These are phyloP conservation scores for Pascua guehoae DNA, from an alignment of 1,284 basidiomycete genomes.

Conservation along the genomic window DNA sequence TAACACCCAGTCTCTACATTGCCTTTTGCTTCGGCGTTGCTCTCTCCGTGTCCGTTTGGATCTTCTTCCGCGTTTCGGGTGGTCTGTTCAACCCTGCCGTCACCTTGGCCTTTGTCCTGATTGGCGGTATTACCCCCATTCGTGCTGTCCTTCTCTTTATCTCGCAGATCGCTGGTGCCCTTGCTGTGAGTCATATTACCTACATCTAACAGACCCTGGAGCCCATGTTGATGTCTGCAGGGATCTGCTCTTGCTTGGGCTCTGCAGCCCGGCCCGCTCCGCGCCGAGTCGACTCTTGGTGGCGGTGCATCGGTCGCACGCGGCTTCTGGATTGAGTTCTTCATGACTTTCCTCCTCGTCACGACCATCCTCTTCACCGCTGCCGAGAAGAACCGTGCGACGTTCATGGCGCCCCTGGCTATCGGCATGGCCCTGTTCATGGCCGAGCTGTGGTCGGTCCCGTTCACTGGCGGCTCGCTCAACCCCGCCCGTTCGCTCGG, in stretches of 20 bases:
- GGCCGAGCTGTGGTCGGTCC: constrained; percentile 51
- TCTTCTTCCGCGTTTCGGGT: constrained; percentile 51
- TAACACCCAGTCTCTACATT: constrained; percentile 46
- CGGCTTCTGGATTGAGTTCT: constrained; percentile 50
- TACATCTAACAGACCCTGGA: too few relatives aligned
- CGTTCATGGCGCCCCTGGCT: constrained; percentile 55
- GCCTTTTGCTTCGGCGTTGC: constrained; percentile 52
- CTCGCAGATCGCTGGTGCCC: constrained; percentile 51
- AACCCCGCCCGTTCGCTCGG: constrained; percentile 49
- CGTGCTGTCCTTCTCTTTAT: constrained; percentile 48
- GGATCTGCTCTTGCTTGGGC: constrained; percentile 47
- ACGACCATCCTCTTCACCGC: constrained; percentile 51
- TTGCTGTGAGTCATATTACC: constrained; percentile 32
- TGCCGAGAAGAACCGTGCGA: constrained; percentile 54
- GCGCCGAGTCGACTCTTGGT: constrained; percentile 46
- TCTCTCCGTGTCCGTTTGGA: constrained; percentile 49
- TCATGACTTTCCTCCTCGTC: constrained; percentile 51
- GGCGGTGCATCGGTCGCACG: constrained; percentile 37
- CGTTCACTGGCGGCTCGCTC: constrained; percentile 48
- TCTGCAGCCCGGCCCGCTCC: constrained; percentile 45
- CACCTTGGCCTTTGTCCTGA: constrained; percentile 51
- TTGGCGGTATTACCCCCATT: constrained; percentile 48
- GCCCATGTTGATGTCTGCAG: constrained; percentile 3
- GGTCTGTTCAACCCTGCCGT: constrained; percentile 52
- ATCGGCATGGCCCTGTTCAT: constrained; percentile 54